These are phyloP conservation scores for Rhizopus microsporus DNA, from an alignment of 371 early-diverging fungal species.

Conservation along the genomic window DNA sequence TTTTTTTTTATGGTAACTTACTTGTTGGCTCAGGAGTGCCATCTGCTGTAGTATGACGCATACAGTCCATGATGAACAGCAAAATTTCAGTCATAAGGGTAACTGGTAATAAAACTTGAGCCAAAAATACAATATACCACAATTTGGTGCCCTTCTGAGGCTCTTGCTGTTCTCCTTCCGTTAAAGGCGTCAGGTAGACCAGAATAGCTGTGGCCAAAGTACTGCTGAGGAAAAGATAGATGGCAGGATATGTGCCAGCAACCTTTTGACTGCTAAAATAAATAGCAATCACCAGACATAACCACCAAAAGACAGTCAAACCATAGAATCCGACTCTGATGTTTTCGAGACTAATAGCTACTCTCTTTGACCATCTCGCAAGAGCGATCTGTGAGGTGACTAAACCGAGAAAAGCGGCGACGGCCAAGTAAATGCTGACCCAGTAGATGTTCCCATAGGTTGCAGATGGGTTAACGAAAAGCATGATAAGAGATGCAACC, in stretches of 20 bases:
- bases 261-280: constrained; percentile 25
- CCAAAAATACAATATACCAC: constrained; percentile 35
- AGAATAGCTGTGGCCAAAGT: constrained; percentile 32
- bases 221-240: constrained; percentile 44
- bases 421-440: constrained; percentile 16
- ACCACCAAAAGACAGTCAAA: constrained; percentile 50
- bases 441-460: constrained; percentile 30
- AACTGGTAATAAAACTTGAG: constrained; percentile 40
- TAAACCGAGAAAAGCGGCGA: constrained; percentile 26
- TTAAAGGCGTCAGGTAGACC: constrained; percentile 4
- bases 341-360: constrained; percentile 1
- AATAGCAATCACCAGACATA: constrained; percentile 36
- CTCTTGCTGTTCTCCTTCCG: constrained; percentile 3
- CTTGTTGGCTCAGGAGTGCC: constrained; percentile 53
- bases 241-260: constrained; percentile 38
- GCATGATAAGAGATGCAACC: constrained; percentile 15
- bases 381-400: constrained; percentile 22
- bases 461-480: constrained; percentile 29
- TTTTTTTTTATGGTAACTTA: constrained; percentile 20
- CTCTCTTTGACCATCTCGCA: neutral
- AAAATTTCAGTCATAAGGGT: constrained; percentile 43
- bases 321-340: constrained; percentile 28
- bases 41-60: constrained; percentile 55
- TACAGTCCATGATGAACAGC: constrained; percentile 43
- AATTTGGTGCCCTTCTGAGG: constrained; percentile 6